These are phyloP conservation scores for Allium sativum DNA, from an alignment of 106 monocot genomes.

Conservation along the genomic window DNA sequence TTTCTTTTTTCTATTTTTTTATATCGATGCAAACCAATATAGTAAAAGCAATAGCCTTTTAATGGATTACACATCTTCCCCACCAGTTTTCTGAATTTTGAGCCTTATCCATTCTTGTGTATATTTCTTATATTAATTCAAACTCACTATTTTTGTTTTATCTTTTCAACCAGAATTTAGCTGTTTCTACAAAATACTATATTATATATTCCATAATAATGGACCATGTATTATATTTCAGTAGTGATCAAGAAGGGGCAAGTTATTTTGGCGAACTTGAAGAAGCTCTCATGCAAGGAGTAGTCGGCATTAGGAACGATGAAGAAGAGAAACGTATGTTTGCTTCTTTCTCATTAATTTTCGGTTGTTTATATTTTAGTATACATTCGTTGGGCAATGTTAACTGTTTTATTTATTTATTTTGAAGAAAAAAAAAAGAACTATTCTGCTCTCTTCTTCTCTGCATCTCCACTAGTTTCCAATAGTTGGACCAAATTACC, in stretches of 20 bases:
- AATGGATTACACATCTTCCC: constrained; percentile 26
- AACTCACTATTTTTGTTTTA: no score
- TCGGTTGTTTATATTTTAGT: no score
- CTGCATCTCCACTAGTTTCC: constrained; percentile 1
- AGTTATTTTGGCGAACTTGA: constrained; percentile 79
- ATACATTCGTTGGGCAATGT: no score
- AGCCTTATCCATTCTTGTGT: constrained; percentile 20
- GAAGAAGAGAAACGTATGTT: constrained; percentile 40
- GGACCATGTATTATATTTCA: neutral
- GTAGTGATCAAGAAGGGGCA: constrained; percentile 65
- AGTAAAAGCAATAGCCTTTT: neutral
- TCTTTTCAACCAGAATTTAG: no score
- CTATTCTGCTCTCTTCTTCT: constrained; percentile 8
- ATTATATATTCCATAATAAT: no score
- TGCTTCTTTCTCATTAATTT: neutral
- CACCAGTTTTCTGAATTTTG: constrained; percentile 10
- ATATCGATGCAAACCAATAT: neutral
- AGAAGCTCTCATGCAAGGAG: constrained; percentile 91
- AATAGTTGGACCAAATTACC: no score
- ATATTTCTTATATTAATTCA: constrained; percentile 2
- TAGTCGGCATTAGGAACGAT: constrained; percentile 35
- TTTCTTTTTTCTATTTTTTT: constrained; percentile 1
- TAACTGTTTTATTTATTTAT: no score
- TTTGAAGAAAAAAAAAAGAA: no score
- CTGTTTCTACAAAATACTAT: no score